Conservation (phyloP, 129 eudicot genomes). For the Flaveria trinervia region DNA sequence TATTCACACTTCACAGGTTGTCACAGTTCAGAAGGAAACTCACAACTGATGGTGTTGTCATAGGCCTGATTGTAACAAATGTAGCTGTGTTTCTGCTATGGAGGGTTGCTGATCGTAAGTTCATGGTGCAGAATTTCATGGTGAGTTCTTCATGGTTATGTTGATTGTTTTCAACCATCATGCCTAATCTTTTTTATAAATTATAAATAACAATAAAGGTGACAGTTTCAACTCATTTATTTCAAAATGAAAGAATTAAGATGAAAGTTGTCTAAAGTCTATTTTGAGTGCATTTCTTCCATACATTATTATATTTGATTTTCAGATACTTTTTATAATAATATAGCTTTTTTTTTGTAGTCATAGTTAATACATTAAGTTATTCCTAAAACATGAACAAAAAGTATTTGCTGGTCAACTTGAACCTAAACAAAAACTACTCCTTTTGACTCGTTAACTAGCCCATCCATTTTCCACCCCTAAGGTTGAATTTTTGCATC, state of each 20-base stretch:
- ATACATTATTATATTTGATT: not conserved
- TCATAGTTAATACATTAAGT: slow-evolving; percentile 4
- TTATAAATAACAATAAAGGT: not conserved
- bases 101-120: slow-evolving; percentile 51
- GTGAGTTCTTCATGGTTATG: slow-evolving; percentile 39
- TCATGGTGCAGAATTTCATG: slow-evolving; percentile 73
- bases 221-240: not conserved
- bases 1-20: slow-evolving; percentile 50
- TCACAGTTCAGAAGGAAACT: slow-evolving; percentile 56
- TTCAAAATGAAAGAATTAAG: not conserved
- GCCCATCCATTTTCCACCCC: slow-evolving; percentile 6
- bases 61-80: slow-evolving; percentile 67
- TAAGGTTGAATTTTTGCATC: slow-evolving; percentile 3
- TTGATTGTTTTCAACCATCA: slow-evolving; percentile 3
- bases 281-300: not conserved
- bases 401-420: not conserved
- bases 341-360: not conserved
- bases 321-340: not conserved
- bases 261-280: not conserved
- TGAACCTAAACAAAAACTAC: not conserved
- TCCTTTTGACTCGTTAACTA: not conserved
- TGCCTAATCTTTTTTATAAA: not conserved
- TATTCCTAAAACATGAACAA: not conserved
- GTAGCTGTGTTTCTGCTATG: slow-evolving; percentile 71
- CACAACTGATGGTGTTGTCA: slow-evolving; percentile 51